Evolutionary conservation across 768 basidiomycete genomes (phyloP).

Genomic region (Hemileccinum rubropunctum): DNA sequence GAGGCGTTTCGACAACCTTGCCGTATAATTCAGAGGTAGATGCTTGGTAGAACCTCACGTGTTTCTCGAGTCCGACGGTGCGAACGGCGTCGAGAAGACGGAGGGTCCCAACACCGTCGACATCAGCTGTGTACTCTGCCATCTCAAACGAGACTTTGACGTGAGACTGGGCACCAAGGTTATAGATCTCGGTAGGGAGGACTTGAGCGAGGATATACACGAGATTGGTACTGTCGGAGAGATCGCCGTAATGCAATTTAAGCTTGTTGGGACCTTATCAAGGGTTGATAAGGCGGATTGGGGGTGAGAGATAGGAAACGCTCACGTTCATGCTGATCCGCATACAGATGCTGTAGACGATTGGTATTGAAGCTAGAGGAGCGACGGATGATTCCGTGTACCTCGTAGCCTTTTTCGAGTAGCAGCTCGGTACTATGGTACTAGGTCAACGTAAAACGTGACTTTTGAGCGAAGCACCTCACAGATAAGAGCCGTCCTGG

Average conservation of each 20-base stretch:
- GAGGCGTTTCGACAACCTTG: constrained; percentile 93
- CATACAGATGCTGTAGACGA: constrained; percentile 89
- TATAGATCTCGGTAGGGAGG: constrained; percentile 95
- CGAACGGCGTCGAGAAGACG: constrained; percentile 95
- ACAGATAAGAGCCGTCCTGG: constrained; percentile 96
- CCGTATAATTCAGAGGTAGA: constrained; percentile 97
- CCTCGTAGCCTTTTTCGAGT: constrained; percentile 84
- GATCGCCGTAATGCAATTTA: constrained; percentile 87
- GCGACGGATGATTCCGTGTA: constrained; percentile 94
- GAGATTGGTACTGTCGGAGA: constrained; percentile 95
- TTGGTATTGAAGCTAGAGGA: constrained; percentile 98
- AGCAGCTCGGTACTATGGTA: constrained; percentile 72
- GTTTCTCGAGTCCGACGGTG: constrained; percentile 90
- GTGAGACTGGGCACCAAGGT: constrained; percentile 95
- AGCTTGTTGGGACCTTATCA: constrained; percentile 66
- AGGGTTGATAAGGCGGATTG: constrained; percentile 4
- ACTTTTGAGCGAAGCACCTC: constrained; percentile 30
- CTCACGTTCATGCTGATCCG: constrained; percentile 89
- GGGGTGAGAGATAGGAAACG: constrained; percentile 2
- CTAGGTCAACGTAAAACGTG: constrained; percentile 5
- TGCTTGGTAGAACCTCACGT: constrained; percentile 95
- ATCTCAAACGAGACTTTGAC: constrained; percentile 99
- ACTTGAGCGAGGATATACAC: constrained; percentile 96
- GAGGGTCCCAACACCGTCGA: constrained; percentile 92
- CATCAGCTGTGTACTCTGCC: constrained; percentile 98